phyloP scores from a whole-genome alignment of 2,329 filamentous ascomycete genomes.

The Fusarium torreyae region DNA sequence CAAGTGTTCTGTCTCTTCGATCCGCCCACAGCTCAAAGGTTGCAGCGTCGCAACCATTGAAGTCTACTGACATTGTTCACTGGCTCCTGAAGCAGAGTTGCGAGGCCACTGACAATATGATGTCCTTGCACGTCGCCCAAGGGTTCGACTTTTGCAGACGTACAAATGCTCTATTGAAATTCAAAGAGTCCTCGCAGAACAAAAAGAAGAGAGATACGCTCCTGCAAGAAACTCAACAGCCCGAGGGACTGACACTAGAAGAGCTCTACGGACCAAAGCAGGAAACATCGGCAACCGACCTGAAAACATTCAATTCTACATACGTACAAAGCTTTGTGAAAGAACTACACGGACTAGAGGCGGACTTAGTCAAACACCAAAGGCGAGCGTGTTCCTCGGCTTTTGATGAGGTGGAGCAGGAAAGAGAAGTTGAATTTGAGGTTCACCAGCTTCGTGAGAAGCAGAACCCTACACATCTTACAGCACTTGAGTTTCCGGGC shows the following conservation, averaged over 20 bases:
- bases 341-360: not conserved
- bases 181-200: conserved; percentile 60
- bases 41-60: conserved; percentile 12
- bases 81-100: conserved; percentile 79
- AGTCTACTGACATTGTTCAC: conserved; percentile 53
- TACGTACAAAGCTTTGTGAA: not conserved
- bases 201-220: conserved; percentile 50
- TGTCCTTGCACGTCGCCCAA: conserved; percentile 71
- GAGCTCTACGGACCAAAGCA: conserved; percentile 67
- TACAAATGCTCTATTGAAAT: conserved; percentile 62
- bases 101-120: conserved; percentile 69
- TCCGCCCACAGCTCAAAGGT: conserved; percentile 51
- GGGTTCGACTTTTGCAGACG: conserved; percentile 73
- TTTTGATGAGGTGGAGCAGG: conserved; percentile 72
- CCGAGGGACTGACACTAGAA: conserved; percentile 70
- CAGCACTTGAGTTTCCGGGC: conserved; percentile 59
- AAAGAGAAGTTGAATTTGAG: conserved; percentile 72
- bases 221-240: conserved; percentile 56
- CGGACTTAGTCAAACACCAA: not conserved
- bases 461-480: conserved; percentile 61
- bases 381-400: conserved; percentile 59
- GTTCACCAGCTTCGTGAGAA: conserved; percentile 70
- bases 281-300: not conserved
- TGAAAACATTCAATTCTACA: conserved; percentile 7
- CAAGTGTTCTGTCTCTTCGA: conserved; percentile 65